These are phyloP conservation scores for Verbena officinalis DNA, from an alignment of 257 asterid genomes.

Conservation along the genomic window DNA sequence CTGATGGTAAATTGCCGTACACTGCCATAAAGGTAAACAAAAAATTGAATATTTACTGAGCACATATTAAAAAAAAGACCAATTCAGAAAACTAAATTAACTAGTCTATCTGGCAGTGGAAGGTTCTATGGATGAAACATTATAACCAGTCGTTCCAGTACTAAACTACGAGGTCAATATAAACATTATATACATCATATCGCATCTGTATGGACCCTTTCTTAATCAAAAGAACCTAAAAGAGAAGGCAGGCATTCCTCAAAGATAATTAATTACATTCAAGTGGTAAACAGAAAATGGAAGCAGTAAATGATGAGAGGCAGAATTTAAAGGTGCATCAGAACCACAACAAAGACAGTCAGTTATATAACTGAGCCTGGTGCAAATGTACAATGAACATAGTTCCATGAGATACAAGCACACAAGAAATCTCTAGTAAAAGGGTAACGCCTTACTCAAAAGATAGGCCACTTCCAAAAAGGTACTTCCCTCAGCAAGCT, in stretches of 20 bases:
- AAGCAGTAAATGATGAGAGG: not conserved
- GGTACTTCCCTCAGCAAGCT: slow-evolving; percentile 91
- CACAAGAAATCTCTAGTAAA: slow-evolving; percentile 1
- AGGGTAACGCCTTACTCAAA: slow-evolving; percentile 61
- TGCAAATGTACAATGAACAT: not conserved
- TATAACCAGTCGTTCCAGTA: slow-evolving; percentile 3
- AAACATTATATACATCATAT: too few relatives aligned
- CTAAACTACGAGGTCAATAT: not conserved
- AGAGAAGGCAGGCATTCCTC: not conserved
- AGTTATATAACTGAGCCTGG: not conserved
- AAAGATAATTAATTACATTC: not conserved
- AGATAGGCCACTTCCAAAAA: slow-evolving; percentile 96
- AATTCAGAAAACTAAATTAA: not conserved
- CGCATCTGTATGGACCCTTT: not conserved
- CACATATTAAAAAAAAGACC: not conserved
- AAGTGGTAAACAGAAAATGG: not conserved
- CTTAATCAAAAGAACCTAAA: not conserved
- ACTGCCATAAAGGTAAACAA: slow-evolving; percentile 48
- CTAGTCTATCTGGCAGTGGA: not conserved
- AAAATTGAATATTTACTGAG: slow-evolving; percentile 7
- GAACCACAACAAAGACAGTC: not conserved
- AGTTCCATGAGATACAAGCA: slow-evolving; percentile 18
- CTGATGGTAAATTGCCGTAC: slow-evolving; percentile 92
- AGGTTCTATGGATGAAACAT: not conserved
- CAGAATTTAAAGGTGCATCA: not conserved